Evolutionary conservation across 495 filamentous ascomycete species (phyloP), one percentile per base, ranked within the genome.

Genomic region (Penicillium turbatum): DNA sequence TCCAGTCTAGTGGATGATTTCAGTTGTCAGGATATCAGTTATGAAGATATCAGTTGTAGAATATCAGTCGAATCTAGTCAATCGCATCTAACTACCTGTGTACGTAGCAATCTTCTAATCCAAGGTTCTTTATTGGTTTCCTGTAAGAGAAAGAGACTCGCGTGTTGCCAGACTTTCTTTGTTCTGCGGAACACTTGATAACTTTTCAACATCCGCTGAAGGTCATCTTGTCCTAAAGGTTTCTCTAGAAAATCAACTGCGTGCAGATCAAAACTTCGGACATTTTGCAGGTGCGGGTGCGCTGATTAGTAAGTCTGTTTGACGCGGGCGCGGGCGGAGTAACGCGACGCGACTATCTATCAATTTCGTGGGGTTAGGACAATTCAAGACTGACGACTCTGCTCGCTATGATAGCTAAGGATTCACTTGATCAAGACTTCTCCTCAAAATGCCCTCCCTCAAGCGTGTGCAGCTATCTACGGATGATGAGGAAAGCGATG

Each of bases 391-490:
- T 3, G 39, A 41, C 39, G 19, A 26, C 17, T 26, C 47, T 36
- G 11, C 11, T 51, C 17, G 17, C 40, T 15, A 56, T 53, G 43
- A 32, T 57, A 47, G 34, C 16, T 21, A 31, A 41, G 29, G 26
- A 7, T 32, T 21, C 50, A 6, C 6, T 8, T 19, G 16, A 21
- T 6, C 29, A 26, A 3, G 15, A 8, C 35, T 27, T 30, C 2
- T 27, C 6, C 13, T 67, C 55, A 49, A 62, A 39, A 58, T 78
- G 73, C 63, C 71, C 15, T 62, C 70, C 6, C 48, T 69, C 32
- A 84, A 85, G 61, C 77, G 82, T 51, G 57, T 65, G 21, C 76
- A 79, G 51, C 63, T 63, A 30, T 61, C 57, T 37, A 41, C 67
- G n/a, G 74, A 79, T 2, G 77, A 83, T 31, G 59, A 75, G 12